phyloP scores from a whole-genome alignment of 306 rosid genomes.

The Bauhinia variegata region DNA sequence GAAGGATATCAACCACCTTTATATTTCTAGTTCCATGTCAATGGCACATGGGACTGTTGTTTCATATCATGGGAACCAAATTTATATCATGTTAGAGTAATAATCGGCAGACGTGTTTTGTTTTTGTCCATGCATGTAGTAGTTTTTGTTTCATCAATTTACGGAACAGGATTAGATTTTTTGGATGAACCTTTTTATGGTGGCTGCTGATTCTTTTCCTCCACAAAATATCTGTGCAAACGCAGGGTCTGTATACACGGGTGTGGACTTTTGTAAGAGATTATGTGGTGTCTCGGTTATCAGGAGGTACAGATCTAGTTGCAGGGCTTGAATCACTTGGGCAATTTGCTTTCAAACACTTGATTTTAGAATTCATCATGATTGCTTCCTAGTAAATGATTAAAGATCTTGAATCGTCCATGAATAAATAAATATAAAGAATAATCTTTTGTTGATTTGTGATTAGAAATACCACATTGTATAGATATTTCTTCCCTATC shows the following conservation, averaged over 20 bases:
- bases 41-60: neutral
- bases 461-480: too few relatives aligned
- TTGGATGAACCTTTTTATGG: conserved; percentile 14
- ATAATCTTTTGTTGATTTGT: neutral
- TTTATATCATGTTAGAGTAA: conserved; percentile 14
- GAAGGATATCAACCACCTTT: conserved; percentile 10
- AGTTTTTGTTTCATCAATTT: conserved; percentile 14
- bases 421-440: conserved; percentile 16
- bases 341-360: neutral
- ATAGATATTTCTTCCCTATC: too few relatives aligned
- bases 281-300: conserved; percentile 92
- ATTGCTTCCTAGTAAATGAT: conserved; percentile 1
- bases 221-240: conserved; percentile 11
- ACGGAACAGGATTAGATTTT: neutral
- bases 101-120: conserved; percentile 18
- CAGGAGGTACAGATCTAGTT: conserved; percentile 69
- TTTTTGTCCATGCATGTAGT: conserved; percentile 6
- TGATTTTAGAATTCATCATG: conserved; percentile 13
- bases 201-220: conserved; percentile 27
- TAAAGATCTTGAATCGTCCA: neutral
- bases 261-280: conserved; percentile 98
- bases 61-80: conserved; percentile 24
- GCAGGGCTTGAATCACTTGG: conserved; percentile 14
- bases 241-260: conserved; percentile 90
- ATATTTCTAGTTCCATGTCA: conserved; percentile 7